A percentile compares a stretch with the other conserved stretches of the same genome.
These are phyloP conservation scores for Chaetomiaceae sp. DNA, from an alignment of 2,329 filamentous ascomycete genomes.

Conservation along the genomic window DNA sequence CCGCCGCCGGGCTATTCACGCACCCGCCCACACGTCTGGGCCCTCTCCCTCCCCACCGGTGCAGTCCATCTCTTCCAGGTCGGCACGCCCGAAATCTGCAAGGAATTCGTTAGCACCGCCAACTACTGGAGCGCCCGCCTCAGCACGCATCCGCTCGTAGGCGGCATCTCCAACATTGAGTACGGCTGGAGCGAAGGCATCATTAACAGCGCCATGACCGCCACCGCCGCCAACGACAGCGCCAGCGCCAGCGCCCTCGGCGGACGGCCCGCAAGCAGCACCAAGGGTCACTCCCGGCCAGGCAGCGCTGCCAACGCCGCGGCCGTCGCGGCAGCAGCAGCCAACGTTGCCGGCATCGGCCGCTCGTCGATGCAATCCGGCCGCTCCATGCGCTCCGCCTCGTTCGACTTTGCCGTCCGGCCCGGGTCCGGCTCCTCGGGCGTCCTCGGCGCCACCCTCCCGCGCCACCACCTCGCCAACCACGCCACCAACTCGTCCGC, in stretches of 20 bases:
- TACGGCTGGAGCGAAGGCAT: slow-evolving; percentile 92
- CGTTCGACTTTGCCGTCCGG: slow-evolving; percentile 60
- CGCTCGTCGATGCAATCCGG: slow-evolving; percentile 43
- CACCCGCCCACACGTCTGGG: slow-evolving; percentile 86
- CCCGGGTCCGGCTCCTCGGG: slow-evolving; percentile 45
- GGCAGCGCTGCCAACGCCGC: slow-evolving; percentile 44
- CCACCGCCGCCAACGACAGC: slow-evolving; percentile 33
- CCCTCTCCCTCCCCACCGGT: slow-evolving; percentile 82
- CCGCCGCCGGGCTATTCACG: slow-evolving; percentile 92
- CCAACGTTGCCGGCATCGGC: slow-evolving; percentile 12
- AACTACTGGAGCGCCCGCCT: slow-evolving; percentile 98
- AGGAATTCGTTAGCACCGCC: slow-evolving; percentile 87
- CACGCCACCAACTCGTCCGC: not conserved
- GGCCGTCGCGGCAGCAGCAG: slow-evolving; percentile 12
- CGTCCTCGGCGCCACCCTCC: slow-evolving; percentile 18
- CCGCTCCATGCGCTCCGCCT: slow-evolving; percentile 47
- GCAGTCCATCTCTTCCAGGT: slow-evolving; percentile 98
- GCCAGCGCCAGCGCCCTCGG: slow-evolving; percentile 21
- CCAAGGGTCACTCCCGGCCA: slow-evolving; percentile 41
- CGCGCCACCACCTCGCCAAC: slow-evolving; percentile 6
- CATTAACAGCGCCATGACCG: slow-evolving; percentile 58
- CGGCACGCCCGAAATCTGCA: slow-evolving; percentile 88
- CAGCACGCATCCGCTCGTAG: slow-evolving; percentile 87
- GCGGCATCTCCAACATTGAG: slow-evolving; percentile 93
- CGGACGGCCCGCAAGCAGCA: slow-evolving; percentile 31